phyloP scores from a whole-genome alignment of 495 filamentous ascomycete species.

The Aspergillus saccharolyticus region DNA sequence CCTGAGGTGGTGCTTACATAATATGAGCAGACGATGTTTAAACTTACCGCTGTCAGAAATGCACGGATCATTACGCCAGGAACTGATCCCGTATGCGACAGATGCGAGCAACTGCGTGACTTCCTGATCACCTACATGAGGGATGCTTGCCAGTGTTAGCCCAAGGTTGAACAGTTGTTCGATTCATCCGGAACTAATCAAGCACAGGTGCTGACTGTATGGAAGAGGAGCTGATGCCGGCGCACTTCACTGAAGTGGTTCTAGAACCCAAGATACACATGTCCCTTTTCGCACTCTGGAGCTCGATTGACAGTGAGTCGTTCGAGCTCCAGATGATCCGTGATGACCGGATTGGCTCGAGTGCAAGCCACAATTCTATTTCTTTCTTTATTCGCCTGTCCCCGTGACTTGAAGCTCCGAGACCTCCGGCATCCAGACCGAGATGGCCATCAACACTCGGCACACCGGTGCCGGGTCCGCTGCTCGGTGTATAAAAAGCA shows the following conservation, averaged over 20 bases:
- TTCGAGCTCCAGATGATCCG: background rate
- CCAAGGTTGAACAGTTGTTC: too few species aligned
- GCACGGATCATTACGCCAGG: background rate
- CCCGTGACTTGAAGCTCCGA: conserved; percentile 9
- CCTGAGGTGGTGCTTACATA: too few species aligned
- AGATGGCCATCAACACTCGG: conserved; percentile 5
- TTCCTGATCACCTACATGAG: too few species aligned
- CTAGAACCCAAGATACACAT: background rate
- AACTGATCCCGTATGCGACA: background rate
- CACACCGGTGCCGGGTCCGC: conserved; percentile 8
- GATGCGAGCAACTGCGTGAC: too few species aligned
- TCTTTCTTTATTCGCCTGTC: conserved; percentile 1
- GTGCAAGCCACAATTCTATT: background rate
- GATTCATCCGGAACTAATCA: too few species aligned
- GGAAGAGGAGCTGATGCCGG: too few species aligned
- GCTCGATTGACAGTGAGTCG: too few species aligned
- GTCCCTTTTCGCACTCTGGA: too few species aligned
- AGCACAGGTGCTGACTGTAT: too few species aligned
- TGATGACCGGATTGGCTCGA: background rate
- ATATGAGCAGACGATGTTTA: background rate
- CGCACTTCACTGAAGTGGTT: too few species aligned
- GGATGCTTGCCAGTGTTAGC: too few species aligned
- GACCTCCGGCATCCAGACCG: conserved; percentile 11
- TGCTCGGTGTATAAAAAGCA: conserved; percentile 10
- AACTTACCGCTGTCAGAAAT: background rate